A percentile compares a stretch with the other conserved stretches of the same genome.
These are phyloP conservation scores for Cordyceps sp. DNA, from an alignment of 2,329 filamentous ascomycete genomes.

Conservation along the genomic window DNA sequence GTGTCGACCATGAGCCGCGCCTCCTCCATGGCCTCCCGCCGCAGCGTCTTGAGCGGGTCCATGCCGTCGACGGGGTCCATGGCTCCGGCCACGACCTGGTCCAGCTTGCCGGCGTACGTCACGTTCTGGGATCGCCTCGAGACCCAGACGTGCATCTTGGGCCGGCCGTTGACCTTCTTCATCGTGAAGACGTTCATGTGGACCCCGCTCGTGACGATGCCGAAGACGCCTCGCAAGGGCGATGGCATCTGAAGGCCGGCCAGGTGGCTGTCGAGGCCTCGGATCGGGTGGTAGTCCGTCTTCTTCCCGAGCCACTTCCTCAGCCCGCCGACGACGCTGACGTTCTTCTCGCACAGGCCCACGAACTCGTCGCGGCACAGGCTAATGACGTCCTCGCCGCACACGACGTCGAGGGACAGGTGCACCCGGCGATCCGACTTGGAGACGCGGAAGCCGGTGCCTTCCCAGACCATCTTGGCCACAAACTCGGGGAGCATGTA, in stretches of 20 bases:
- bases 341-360: constrained; percentile 11
- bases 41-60: constrained; percentile 11
- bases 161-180: constrained; percentile 6
- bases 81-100: constrained; percentile 20
- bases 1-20: constrained; percentile 12
- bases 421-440: constrained; percentile 6
- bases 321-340: constrained; percentile 9
- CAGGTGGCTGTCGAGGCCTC: constrained; percentile 7
- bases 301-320: constrained; percentile 9
- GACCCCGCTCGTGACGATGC: constrained; percentile 17
- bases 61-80: constrained; percentile 14
- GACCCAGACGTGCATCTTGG: constrained; percentile 15
- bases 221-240: constrained; percentile 16
- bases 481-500: constrained; percentile 10
- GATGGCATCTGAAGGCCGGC: constrained; percentile 13
- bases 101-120: constrained; percentile 17
- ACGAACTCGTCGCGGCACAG: constrained; percentile 8
- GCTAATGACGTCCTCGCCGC: constrained; percentile 4
- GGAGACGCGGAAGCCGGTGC: constrained; percentile 6
- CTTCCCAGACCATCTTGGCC: constrained; percentile 7
- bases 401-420: constrained; percentile 5
- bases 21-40: constrained; percentile 17
- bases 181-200: constrained; percentile 20
- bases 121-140: constrained; percentile 12
- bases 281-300: constrained; percentile 12